A percentile compares a stretch with the other conserved stretches of the same genome.
These are phyloP conservation scores for Meredithiella fracta DNA, from an alignment of 2,329 filamentous ascomycete genomes.

Conservation along the genomic window DNA sequence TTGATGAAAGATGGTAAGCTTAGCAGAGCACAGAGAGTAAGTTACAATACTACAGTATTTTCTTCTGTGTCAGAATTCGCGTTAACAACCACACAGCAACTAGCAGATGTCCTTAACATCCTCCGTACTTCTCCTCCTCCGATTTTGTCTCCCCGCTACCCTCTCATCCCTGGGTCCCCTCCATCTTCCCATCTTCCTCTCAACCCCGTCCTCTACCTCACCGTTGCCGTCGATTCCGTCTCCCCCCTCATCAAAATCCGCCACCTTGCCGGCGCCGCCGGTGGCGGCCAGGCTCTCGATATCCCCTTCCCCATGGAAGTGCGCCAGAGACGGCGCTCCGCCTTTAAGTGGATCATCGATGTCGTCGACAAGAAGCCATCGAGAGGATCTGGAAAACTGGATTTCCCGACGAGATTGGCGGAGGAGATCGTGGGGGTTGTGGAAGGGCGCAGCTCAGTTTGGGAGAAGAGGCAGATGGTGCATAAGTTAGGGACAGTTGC, in stretches of 20 bases:
- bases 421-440: slow-evolving; percentile 77
- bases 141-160: slow-evolving; percentile 50
- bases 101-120: slow-evolving; percentile 65
- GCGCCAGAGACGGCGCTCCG: slow-evolving; percentile 59
- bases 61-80: background rate
- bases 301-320: slow-evolving; percentile 62
- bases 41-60: slow-evolving; percentile 19
- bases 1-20: slow-evolving; percentile 88
- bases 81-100: slow-evolving; percentile 42
- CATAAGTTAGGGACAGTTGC: slow-evolving; percentile 70
- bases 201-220: slow-evolving; percentile 79
- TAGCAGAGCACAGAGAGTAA: slow-evolving; percentile 71
- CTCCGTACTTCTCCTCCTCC: slow-evolving; percentile 76
- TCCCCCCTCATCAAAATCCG: slow-evolving; percentile 74
- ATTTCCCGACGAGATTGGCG: slow-evolving; percentile 63
- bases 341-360: slow-evolving; percentile 79
- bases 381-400: slow-evolving; percentile 50
- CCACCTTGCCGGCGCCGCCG: slow-evolving; percentile 58
- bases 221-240: slow-evolving; percentile 79
- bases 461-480: slow-evolving; percentile 62
- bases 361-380: slow-evolving; percentile 64
- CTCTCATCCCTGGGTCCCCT: slow-evolving; percentile 60
- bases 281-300: slow-evolving; percentile 71
- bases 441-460: slow-evolving; percentile 68
- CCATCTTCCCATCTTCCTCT: slow-evolving; percentile 67